A percentile compares a stretch with the other conserved stretches of the same genome.
Evolutionary conservation across 2,329 filamentous ascomycete species (phyloP).

Genomic region (Laburnicola sp.): DNA sequence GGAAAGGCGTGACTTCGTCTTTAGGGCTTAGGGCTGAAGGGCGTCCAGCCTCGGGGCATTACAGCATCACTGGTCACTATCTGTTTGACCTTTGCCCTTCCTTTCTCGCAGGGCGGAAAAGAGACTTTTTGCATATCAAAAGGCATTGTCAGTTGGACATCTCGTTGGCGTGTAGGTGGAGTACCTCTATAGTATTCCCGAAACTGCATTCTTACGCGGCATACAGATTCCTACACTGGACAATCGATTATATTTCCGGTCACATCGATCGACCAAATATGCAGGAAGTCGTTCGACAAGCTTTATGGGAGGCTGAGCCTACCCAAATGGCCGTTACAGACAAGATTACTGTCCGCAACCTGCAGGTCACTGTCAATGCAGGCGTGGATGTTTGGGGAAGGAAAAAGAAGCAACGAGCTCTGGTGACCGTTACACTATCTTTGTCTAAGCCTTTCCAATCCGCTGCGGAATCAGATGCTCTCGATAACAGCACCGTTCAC

Average conservation of each 20-base stretch:
- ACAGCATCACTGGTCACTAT: constrained; percentile 8
- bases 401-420: constrained; percentile 62
- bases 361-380: constrained; percentile 60
- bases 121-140: not conserved
- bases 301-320: constrained; percentile 24
- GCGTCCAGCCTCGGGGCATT: constrained; percentile 19
- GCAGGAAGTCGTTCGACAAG: too few species aligned
- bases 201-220: too few species aligned
- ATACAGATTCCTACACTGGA: too few species aligned
- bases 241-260: too few species aligned
- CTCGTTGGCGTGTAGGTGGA: too few species aligned
- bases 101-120: not conserved
- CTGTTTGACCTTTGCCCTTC: not conserved
- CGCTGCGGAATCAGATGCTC: constrained; percentile 61
- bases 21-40: constrained; percentile 27
- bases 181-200: too few species aligned
- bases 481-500: constrained; percentile 72
- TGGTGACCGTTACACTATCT: constrained; percentile 63
- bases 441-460: constrained; percentile 60
- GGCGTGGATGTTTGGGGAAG: constrained; percentile 71
- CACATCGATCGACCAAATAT: too few species aligned
- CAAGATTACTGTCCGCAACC: constrained; percentile 63
- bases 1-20: constrained; percentile 12
- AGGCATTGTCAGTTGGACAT: too few species aligned
- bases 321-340: constrained; percentile 30